phyloP scores from a whole-genome alignment of 139 green algal genomes.

The Zygnema circumcarinatum region DNA sequence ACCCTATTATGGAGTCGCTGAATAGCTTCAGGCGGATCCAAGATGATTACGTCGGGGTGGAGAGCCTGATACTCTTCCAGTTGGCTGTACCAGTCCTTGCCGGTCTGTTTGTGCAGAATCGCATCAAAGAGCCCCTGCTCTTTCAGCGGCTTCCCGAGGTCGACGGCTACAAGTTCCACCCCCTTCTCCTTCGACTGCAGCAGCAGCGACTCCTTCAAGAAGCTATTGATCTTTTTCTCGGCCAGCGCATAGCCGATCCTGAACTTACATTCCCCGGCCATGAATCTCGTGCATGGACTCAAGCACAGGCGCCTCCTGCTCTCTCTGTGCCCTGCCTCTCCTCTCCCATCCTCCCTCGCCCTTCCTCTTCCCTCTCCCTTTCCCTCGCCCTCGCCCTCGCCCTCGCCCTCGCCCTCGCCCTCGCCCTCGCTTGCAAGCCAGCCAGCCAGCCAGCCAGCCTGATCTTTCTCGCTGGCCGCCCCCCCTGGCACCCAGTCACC shows the following conservation, averaged over 20 bases:
- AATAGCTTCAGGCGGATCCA: slow-evolving; percentile 50
- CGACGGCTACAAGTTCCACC: slow-evolving; percentile 24
- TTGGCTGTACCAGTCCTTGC: slow-evolving; percentile 23
- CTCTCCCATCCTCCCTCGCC: too few species aligned
- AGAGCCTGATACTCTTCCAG: slow-evolving; percentile 23
- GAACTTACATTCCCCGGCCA: slow-evolving; percentile 1
- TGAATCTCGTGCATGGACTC: background rate
- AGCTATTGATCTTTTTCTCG: slow-evolving; percentile 34
- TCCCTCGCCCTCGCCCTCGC: too few species aligned
- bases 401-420: too few species aligned
- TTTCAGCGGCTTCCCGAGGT: slow-evolving; percentile 18
- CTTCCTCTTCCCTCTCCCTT: too few species aligned
- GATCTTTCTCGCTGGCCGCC: too few species aligned
- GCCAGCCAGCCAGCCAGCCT: too few species aligned
- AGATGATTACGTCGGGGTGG: slow-evolving; percentile 47
- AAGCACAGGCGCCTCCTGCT: too few species aligned
- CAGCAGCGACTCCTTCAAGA: slow-evolving; percentile 22
- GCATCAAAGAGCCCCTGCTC: slow-evolving; percentile 51
- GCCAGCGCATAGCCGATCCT: slow-evolving; percentile 42
- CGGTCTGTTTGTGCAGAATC: slow-evolving; percentile 48
- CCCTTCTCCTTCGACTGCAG: background rate
- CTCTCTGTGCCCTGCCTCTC: too few species aligned
- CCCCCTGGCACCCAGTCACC: too few species aligned
- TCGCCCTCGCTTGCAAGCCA: too few species aligned
- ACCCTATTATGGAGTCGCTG: slow-evolving; percentile 34